phyloP scores from a whole-genome alignment of 1,139 yeast species.

The Zygoascus hellenicus region DNA sequence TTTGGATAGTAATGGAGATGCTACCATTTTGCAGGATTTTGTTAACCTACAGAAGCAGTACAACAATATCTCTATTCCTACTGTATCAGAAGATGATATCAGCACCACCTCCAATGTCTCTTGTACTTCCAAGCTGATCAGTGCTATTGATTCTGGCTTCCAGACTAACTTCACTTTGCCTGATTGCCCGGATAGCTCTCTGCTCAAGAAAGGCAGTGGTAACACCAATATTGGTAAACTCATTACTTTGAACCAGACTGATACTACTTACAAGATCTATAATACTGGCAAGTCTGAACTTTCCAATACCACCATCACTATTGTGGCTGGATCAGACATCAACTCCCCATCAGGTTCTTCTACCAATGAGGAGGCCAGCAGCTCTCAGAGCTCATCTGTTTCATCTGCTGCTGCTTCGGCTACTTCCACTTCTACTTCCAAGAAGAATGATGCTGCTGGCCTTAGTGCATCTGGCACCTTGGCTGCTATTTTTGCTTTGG shows the following conservation, averaged over 20 bases:
- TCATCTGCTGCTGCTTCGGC: slow-evolving; percentile 14
- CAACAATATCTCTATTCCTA: slow-evolving; percentile 37
- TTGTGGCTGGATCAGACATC: slow-evolving; percentile 24
- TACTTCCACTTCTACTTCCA: slow-evolving; percentile 14
- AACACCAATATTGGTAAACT: slow-evolving; percentile 46
- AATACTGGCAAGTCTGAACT: slow-evolving; percentile 51
- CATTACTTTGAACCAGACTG: slow-evolving; percentile 37
- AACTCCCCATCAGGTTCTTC: slow-evolving; percentile 24
- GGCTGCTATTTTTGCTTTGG: slow-evolving; percentile 19
- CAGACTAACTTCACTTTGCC: slow-evolving; percentile 39
- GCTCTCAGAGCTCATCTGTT: slow-evolving; percentile 13
- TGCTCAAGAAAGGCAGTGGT: slow-evolving; percentile 50
- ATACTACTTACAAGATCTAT: slow-evolving; percentile 41
- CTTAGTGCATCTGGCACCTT: slow-evolving; percentile 18
- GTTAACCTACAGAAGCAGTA: slow-evolving; percentile 49
- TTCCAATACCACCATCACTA: slow-evolving; percentile 39
- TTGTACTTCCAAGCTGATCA: slow-evolving; percentile 47
- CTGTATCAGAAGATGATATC: slow-evolving; percentile 35
- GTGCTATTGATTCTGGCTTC: slow-evolving; percentile 31
- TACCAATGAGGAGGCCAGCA: slow-evolving; percentile 14
- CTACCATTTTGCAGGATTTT: slow-evolving; percentile 50
- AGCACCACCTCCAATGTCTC: slow-evolving; percentile 22
- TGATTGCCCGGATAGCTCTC: slow-evolving; percentile 34
- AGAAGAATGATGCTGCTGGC: slow-evolving; percentile 17
- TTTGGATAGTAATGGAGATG: slow-evolving; percentile 38